Percentiles rank a stretch among this genome's conserved stretches.
phyloP scores from a whole-genome alignment of 345 rosid species.

The Hypericum androsaemum region DNA sequence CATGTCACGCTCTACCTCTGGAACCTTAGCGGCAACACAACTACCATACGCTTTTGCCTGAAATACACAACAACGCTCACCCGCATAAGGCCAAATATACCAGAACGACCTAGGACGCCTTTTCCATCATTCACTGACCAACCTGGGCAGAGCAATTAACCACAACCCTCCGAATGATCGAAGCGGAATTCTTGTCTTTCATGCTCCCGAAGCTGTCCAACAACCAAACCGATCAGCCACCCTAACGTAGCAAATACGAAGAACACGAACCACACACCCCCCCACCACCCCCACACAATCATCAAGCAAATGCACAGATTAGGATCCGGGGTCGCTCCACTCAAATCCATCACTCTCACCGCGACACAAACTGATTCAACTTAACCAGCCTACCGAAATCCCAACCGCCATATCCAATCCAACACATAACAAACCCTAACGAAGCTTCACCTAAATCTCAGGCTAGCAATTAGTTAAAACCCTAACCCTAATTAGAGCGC shows the following conservation, averaged over 20 bases:
- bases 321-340: too few species aligned
- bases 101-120: not conserved
- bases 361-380: too few species aligned
- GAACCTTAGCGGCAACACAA: conserved; percentile 81
- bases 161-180: conserved; percentile 60
- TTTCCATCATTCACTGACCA: conserved; percentile 10
- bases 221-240: not conserved
- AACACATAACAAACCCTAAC: too few species aligned
- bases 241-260: not conserved
- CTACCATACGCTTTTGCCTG: conserved; percentile 88
- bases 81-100: not conserved
- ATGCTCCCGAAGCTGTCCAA: conserved; percentile 38
- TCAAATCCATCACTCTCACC: too few species aligned
- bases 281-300: too few species aligned
- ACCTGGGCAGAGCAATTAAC: conserved; percentile 80
- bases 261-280: too few species aligned
- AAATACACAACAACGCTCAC: not conserved
- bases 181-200: conserved; percentile 65
- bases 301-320: too few species aligned
- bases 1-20: conserved; percentile 69
- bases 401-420: too few species aligned
- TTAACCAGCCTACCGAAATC: too few species aligned
- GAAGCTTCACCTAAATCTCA: too few species aligned
- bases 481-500: too few species aligned
- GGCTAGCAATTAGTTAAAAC: too few species aligned